A percentile compares a stretch with the other conserved stretches of the same genome.
phyloP scores from a whole-genome alignment of 192 early-diverging fungal species.

The Backusella luteola region DNA sequence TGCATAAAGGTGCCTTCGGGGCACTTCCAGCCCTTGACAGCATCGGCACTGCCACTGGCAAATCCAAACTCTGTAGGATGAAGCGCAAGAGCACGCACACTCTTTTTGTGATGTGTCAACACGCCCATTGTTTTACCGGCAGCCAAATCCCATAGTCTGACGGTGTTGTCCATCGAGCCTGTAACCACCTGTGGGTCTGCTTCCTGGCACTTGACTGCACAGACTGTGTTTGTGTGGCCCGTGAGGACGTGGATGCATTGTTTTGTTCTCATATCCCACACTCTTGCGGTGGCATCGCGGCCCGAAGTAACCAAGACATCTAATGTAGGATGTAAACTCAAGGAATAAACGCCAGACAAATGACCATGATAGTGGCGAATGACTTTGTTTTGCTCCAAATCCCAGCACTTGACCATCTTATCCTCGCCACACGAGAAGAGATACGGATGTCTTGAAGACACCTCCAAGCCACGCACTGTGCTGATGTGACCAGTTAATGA shows the following conservation, averaged over 20 bases:
- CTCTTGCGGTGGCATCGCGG: conserved; percentile 90
- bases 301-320: conserved; percentile 95
- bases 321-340: conserved; percentile 91
- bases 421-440: conserved; percentile 97
- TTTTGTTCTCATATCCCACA: conserved; percentile 99
- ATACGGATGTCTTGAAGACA: conserved; percentile 95
- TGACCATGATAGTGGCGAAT: conserved; percentile 99
- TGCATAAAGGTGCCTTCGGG: conserved; percentile 95
- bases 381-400: conserved; percentile 98
- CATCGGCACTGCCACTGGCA: conserved; percentile 84
- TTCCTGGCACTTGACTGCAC: conserved; percentile 88
- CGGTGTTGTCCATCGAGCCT: conserved; percentile 89
- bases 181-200: conserved; percentile 97
- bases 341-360: conserved; percentile 88
- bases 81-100: conserved; percentile 86
- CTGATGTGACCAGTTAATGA: conserved; percentile 97
- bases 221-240: conserved; percentile 86
- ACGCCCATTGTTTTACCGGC: conserved; percentile 93
- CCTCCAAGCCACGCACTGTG: conserved; percentile 89
- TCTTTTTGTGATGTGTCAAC: conserved; percentile 98
- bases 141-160: conserved; percentile 95
- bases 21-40: conserved; percentile 97
- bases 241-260: conserved; percentile 84
- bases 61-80: conserved; percentile 96
- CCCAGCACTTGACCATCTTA: conserved; percentile 99